Evolutionary conservation across 2,329 filamentous ascomycete genomes (phyloP).

Genomic region (Ceratocystis destructans): DNA sequence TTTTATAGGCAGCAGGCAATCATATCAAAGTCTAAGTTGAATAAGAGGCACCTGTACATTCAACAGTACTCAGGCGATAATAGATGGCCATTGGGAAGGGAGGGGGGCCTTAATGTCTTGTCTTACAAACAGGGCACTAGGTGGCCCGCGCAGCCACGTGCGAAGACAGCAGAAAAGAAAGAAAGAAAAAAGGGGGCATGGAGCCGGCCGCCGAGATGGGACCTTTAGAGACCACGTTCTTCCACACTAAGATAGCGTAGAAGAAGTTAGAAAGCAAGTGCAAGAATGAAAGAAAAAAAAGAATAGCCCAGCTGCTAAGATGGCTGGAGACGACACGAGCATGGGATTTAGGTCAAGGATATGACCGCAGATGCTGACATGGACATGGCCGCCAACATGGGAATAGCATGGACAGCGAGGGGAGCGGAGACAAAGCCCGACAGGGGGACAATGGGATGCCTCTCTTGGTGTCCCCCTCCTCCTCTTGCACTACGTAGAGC

Average conservation of each 20-base stretch:
- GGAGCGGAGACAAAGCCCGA: not conserved
- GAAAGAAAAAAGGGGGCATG: not conserved
- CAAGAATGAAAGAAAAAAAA: not conserved
- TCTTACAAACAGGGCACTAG: not conserved
- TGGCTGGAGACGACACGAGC: not conserved
- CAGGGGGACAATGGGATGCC: constrained; percentile 6
- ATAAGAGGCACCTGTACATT: too few relatives aligned
- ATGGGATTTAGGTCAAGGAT: not conserved
- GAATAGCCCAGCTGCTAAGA: not conserved
- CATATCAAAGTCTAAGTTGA: not conserved
- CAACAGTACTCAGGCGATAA: too few relatives aligned
- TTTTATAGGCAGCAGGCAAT: not conserved
- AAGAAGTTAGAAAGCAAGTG: not conserved
- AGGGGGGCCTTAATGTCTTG: not conserved
- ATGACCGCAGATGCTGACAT: not conserved
- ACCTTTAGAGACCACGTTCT: not conserved
- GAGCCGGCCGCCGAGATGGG: not conserved
- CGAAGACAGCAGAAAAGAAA: not conserved
- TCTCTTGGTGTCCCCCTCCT: not conserved
- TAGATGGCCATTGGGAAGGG: too few relatives aligned
- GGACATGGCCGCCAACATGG: not conserved
- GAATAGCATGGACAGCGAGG: not conserved
- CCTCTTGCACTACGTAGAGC: not conserved
- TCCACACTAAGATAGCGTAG: not conserved
- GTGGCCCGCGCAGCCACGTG: constrained; percentile 2